Evolutionary conservation across 2,329 filamentous ascomycete species (phyloP), one percentile per base, ranked within the genome.

Genomic region (Nemania serpens): DNA sequence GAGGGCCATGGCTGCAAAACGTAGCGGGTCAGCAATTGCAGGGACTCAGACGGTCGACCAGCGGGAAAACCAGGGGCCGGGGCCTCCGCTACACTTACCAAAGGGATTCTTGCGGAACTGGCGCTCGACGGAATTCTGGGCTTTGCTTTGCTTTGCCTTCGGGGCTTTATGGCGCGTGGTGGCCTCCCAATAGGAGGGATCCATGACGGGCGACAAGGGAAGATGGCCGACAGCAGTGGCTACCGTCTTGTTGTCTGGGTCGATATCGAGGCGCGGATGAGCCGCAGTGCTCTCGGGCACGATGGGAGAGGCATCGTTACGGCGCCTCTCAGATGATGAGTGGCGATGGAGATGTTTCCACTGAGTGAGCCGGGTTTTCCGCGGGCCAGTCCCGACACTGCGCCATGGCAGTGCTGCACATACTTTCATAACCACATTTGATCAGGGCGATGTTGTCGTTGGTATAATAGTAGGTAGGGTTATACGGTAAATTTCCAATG

Each of bases 51-150:
- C 13, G 10, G 57, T 29, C 10, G 25, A 39, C n/a, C 1, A 20
- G 37, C 12, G 13, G 9, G 13, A 5, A 34, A 18, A 25, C 42
- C 11, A 11, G 3, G 39, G 1, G n/a, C n/a, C n/a, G 20, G 18
- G 20, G 43, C 10, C 37, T 55, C 22, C 5, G 33, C 34, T 37
- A 25, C 13, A 63, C 76, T 33, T 76, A 89, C 88, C 89, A 66
- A 84, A 91, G 2, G 87, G 79, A 65, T 90, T 93, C 39, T 79
- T 79, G 33, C 76, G 77, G 1, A 92, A 75, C 60, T 84, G 82
- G 58, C 78, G 79, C 69, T 88, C 84, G 61, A 91, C 84, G 2
- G 77, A 76, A 25, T 77, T 73, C 20, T 74, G 66, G 5, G 71
- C 70, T 18, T 73, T 58, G 59, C 74, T 72, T 46, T 70, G 37